Percentiles rank a stretch among this genome's conserved stretches.
phyloP scores from a whole-genome alignment of 208 protist genomes.

The Leptomonas pyrrhocoris region DNA sequence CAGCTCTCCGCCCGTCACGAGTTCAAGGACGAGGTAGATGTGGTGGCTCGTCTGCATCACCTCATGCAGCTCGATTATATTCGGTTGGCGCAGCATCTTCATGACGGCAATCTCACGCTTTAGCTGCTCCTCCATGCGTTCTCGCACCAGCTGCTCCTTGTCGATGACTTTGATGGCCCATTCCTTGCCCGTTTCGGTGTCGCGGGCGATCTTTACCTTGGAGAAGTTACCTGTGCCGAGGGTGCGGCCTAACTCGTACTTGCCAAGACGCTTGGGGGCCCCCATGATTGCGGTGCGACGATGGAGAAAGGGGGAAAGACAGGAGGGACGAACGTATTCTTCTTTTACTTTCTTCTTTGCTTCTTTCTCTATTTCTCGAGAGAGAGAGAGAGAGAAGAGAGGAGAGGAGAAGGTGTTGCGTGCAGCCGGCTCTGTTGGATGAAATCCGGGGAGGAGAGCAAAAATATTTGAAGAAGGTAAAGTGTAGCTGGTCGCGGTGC shows the following conservation, averaged over 20 bases:
- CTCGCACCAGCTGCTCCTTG: slow-evolving; percentile 80
- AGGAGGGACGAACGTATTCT: neutral
- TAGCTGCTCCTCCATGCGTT: slow-evolving; percentile 91
- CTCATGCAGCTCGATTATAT: slow-evolving; percentile 87
- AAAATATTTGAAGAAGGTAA: too few species aligned
- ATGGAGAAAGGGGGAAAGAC: neutral
- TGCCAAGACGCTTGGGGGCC: slow-evolving; percentile 69
- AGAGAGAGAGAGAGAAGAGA: too few species aligned
- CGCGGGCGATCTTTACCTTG: slow-evolving; percentile 78
- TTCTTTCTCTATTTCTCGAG: neutral
- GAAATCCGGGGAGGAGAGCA: too few species aligned
- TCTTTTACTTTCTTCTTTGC: neutral
- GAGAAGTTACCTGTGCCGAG: slow-evolving; percentile 91
- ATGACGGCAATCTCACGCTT: slow-evolving; percentile 91
- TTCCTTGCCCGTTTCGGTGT: slow-evolving; percentile 72
- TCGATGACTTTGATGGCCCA: slow-evolving; percentile 92
- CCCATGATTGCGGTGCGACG: slow-evolving; percentile 34
- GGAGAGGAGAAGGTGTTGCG: too few species aligned
- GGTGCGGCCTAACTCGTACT: slow-evolving; percentile 89
- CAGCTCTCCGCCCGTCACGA: slow-evolving; percentile 92
- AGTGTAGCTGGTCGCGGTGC: too few species aligned
- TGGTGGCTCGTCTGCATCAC: slow-evolving; percentile 90
- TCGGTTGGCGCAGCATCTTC: slow-evolving; percentile 87
- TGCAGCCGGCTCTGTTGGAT: too few species aligned
- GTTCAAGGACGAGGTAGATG: slow-evolving; percentile 92